Evolutionary conservation across 257 asterid species (phyloP).

Genomic region (Petrea volubilis): DNA sequence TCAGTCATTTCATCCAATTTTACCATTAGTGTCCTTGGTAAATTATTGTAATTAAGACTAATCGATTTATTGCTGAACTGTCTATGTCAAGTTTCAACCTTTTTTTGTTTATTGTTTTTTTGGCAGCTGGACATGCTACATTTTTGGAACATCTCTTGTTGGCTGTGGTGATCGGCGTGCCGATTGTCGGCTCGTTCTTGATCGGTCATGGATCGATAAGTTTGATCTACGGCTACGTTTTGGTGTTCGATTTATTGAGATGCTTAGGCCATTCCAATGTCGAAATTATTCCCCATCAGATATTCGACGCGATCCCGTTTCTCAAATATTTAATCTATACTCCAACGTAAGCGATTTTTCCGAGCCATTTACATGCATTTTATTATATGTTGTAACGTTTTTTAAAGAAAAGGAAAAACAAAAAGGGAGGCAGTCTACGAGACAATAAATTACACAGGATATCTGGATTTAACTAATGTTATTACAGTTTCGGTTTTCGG

Average conservation of each 20-base stretch:
- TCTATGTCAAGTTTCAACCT: no score
- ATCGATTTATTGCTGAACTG: no score
- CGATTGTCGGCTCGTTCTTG: conserved; percentile 55
- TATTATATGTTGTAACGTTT: no score
- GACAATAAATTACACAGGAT: no score
- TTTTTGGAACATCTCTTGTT: conserved; percentile 68
- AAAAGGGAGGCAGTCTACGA: no score
- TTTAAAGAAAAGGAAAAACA: no score
- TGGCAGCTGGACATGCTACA: conserved; percentile 81
- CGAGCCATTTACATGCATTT: no score
- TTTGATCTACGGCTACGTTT: conserved; percentile 59
- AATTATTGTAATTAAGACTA: no score
- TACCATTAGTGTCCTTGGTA: neutral
- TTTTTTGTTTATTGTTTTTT: neutral
- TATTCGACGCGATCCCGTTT: conserved; percentile 60
- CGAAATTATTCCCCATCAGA: conserved; percentile 73
- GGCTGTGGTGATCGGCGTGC: conserved; percentile 66
- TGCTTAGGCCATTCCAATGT: conserved; percentile 87
- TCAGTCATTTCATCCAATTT: neutral
- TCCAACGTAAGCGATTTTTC: conserved; percentile 66
- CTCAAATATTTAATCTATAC: conserved; percentile 67
- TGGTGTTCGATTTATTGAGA: conserved; percentile 68
- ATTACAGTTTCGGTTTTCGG: no score
- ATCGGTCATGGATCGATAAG: conserved; percentile 69
- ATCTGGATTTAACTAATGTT: no score